phyloP scores from a whole-genome alignment of 2,329 filamentous ascomycete species.

The Geosmithia putterillii region DNA sequence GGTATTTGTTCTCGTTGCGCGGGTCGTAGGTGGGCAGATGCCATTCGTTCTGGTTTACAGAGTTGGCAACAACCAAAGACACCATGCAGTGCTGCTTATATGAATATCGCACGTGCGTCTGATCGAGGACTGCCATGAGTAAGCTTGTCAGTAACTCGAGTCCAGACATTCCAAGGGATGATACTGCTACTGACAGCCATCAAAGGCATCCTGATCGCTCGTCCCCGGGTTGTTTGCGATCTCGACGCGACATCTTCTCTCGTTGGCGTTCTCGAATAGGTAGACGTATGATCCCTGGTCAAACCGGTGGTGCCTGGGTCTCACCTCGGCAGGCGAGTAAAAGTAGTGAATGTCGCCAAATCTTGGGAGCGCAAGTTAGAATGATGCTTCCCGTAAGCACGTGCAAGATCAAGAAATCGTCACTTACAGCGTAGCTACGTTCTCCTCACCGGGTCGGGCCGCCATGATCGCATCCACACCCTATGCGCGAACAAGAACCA shows the following conservation, averaged over 20 bases:
- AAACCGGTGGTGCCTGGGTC: slow-evolving; percentile 68
- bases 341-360: slow-evolving; percentile 73
- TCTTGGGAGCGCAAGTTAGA: slow-evolving; percentile 24
- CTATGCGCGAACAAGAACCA: neutral
- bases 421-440: slow-evolving; percentile 37
- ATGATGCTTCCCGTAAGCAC: neutral
- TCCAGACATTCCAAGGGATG: neutral
- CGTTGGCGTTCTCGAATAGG: slow-evolving; percentile 60
- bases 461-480: slow-evolving; percentile 23
- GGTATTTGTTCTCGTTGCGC: slow-evolving; percentile 63
- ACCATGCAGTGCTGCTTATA: slow-evolving; percentile 64
- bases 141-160: slow-evolving; percentile 3
- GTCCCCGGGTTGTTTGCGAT: slow-evolving; percentile 64
- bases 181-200: slow-evolving; percentile 51
- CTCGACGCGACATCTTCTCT: slow-evolving; percentile 58
- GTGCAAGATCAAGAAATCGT: neutral
- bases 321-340: slow-evolving; percentile 53
- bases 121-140: slow-evolving; percentile 46
- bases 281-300: slow-evolving; percentile 73
- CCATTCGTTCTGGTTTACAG: slow-evolving; percentile 50
- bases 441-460: slow-evolving; percentile 33
- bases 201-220: slow-evolving; percentile 68
- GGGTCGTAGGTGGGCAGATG: slow-evolving; percentile 63
- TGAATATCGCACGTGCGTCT: slow-evolving; percentile 53
- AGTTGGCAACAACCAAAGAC: slow-evolving; percentile 49